Evolutionary conservation across 345 rosid species (phyloP).

Genomic region (Eucalyptus victrix): DNA sequence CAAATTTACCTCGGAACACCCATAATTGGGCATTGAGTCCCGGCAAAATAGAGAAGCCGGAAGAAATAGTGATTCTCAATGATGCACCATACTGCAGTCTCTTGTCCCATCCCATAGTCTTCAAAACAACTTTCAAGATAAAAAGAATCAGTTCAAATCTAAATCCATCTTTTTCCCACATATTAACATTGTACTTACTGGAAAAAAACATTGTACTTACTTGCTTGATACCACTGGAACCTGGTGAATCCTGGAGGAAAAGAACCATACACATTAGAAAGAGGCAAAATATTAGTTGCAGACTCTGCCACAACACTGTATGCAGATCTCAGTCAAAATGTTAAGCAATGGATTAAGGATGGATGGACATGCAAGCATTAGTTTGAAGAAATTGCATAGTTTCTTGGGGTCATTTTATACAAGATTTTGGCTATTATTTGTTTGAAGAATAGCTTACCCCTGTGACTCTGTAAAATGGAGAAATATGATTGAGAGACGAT

Average conservation of each 20-base stretch:
- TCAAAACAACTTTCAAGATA: neutral
- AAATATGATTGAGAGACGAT: neutral
- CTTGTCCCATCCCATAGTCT: constrained; percentile 92
- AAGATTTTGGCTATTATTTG: neutral
- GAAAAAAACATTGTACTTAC: constrained; percentile 5
- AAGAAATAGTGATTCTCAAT: constrained; percentile 69
- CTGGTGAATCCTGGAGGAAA: constrained; percentile 62
- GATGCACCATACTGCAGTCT: constrained; percentile 85
- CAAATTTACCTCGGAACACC: constrained; percentile 65
- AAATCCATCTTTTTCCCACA: neutral
- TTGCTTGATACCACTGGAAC: constrained; percentile 88
- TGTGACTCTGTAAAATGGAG: neutral
- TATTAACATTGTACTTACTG: constrained; percentile 1
- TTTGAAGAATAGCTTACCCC: neutral
- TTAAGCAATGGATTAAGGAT: neutral
- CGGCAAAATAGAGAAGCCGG: constrained; percentile 86
- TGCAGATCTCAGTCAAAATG: neutral
- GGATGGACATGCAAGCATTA: neutral
- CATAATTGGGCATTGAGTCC: constrained; percentile 93
- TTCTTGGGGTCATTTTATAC: neutral
- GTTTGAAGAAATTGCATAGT: neutral
- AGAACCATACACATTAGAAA: neutral
- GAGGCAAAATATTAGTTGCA: neutral
- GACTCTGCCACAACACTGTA: neutral
- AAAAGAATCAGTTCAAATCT: neutral